Evolutionary conservation across 257 asterid genomes (phyloP), one percentile per base, ranked within the genome.

Genomic region (Lantana camara): DNA sequence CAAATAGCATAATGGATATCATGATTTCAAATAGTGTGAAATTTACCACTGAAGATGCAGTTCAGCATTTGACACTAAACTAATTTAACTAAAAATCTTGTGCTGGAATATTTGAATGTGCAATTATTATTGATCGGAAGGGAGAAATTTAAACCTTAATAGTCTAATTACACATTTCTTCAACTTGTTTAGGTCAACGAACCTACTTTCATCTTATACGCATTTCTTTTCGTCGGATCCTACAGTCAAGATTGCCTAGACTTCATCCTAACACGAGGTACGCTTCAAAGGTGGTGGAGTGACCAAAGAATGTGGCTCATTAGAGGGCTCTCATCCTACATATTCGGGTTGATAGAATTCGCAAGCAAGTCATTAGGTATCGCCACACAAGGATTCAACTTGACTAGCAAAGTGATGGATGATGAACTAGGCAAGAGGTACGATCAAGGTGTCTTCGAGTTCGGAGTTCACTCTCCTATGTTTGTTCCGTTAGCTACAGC

Each of bases 181-280:
- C 16, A 1, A 13, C 19, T 9, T 35, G 4, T 14, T 15, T 45
- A 89, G 95, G 84, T 65, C 4, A 5, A 73, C 9, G 85, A 89
- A 5, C 61, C 70, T 4, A 69, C 70, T 68, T 78, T 89, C 71
- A 40, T 54, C 4, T 19, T 86, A 6, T 89, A 89, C 53, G 20
- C 22, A 1, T 86, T 86, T 30, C 40, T 89, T 4, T 82, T 86
- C 20, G 38, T 86, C 0, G 93, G 90, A 15, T 84, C 96, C 1
- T 80, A 89, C 19, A 83, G 67, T 8, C 90, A 86, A 80, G 89
- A 89, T 37, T 82, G 69, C 22, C 6, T 72, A 0, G 84, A 83
- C 3, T 89, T 83, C 76, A 71, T 86, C 11, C 64, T 69, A 0
- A 60, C 76, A 15, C 10, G 70, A 5, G 84, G 90, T 4, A 80